A percentile compares a stretch with the other conserved stretches of the same genome.
Evolutionary conservation across 441 rosid species (phyloP).

Genomic region (Euphorbia corollata): DNA sequence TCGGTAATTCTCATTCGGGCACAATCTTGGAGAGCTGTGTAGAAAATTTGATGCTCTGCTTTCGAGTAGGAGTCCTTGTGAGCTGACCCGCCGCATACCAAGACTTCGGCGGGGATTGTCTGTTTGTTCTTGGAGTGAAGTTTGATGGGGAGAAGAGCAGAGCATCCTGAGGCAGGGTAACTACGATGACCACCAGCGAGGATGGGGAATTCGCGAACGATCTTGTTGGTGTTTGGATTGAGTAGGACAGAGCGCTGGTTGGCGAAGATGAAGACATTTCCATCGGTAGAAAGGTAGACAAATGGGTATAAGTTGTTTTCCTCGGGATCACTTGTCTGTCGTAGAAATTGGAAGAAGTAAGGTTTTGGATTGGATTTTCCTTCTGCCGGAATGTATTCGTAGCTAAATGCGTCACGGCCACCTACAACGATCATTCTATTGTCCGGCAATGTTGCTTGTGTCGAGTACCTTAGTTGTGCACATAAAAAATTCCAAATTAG

Average conservation of each 20-base stretch:
- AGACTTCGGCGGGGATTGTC: slow-evolving; percentile 31
- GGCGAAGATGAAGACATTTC: slow-evolving; percentile 58
- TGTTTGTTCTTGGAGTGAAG: slow-evolving; percentile 14
- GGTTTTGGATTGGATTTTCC: slow-evolving; percentile 28
- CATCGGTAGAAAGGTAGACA: slow-evolving; percentile 49
- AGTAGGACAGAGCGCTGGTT: slow-evolving; percentile 48
- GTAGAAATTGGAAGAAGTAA: slow-evolving; percentile 28
- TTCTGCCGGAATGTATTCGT: slow-evolving; percentile 45
- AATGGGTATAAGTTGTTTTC: slow-evolving; percentile 71
- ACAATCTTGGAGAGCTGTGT: slow-evolving; percentile 40
- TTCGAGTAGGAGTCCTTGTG: slow-evolving; percentile 31
- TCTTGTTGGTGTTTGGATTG: slow-evolving; percentile 27
- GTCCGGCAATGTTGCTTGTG: slow-evolving; percentile 44
- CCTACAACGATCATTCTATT: slow-evolving; percentile 53
- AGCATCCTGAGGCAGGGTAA: slow-evolving; percentile 51
- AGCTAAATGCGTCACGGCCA: slow-evolving; percentile 45
- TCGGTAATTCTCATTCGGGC: slow-evolving; percentile 36
- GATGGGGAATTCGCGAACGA: slow-evolving; percentile 38
- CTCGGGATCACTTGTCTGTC: slow-evolving; percentile 36
- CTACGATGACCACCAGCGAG: slow-evolving; percentile 48
- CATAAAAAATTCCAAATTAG: not conserved
- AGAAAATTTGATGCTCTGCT: slow-evolving; percentile 28
- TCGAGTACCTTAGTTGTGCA: slow-evolving; percentile 39
- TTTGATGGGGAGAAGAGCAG: slow-evolving; percentile 46
- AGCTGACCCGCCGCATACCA: slow-evolving; percentile 53